Evolutionary conservation across 768 basidiomycete genomes (phyloP), one percentile per base, ranked within the genome.

Genomic region (Glaciozyma martinii): DNA sequence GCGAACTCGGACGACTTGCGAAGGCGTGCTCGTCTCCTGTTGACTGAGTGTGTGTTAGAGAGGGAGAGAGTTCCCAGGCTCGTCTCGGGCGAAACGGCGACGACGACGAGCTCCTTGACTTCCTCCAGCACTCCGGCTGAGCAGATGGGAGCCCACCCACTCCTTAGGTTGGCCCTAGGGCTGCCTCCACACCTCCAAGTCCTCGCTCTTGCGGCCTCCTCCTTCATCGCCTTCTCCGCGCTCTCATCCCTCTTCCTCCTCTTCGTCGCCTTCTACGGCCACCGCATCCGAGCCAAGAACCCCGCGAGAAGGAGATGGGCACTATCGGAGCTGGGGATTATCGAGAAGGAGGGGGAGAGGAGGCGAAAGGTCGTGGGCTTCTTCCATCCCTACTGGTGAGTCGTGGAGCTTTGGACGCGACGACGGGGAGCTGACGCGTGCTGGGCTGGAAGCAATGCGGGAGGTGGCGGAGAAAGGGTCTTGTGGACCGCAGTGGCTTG

Each of bases 361-460:
- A 27, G 27, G 56, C 23, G 42, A 2, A 57, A n/a, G 46, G 25
- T 92, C 25, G 79, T 92, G 3, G 92, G 88, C 0, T 87, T 93
- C 78, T 94, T 95, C 75, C 93, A 98, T 79, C 93, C 93, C 0
- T 98, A 93, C 75, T 98, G 92, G 92, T 92, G 72, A 78, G 84
- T 49, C 30, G 44, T 13, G 19, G 33, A 37, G 25, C 33, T 40
- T 62, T 69, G 19, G 47, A 19, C 2, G 58, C 30, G 62, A 23
- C 56, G 56, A 54, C 33, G 49, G 53, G 60, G 62, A 33, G 46
- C 33, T 40, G 53, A 53, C 56, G 62, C 62, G 60, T 44, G 32
- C 49, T 57, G 46, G 54, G 32, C 49, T 57, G 46, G 54, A 75
- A 86, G 94, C 74, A 95, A 98, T 80, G 92, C 93, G 44, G 93